phyloP scores from a whole-genome alignment of 176 grass and related monocot genomes.

The Eleusine indica region DNA sequence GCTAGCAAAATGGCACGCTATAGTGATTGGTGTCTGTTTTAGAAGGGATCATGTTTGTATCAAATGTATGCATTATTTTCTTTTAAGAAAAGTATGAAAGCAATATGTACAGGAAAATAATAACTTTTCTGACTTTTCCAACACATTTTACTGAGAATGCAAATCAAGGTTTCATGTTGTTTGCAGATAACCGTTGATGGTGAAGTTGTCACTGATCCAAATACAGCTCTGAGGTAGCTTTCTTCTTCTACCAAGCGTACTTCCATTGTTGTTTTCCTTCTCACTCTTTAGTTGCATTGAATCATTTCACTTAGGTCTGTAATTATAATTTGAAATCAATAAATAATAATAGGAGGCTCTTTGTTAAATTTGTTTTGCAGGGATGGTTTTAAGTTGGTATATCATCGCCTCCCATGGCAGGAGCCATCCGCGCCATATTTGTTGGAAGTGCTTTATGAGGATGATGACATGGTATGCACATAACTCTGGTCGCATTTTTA shows the following conservation, averaged over 20 bases:
- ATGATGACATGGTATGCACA: constrained; percentile 80
- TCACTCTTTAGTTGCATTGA: background rate
- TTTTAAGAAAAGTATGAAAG: background rate
- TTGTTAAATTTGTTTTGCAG: constrained; percentile 47
- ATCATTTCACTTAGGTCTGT: constrained; percentile 15
- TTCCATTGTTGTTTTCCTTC: background rate
- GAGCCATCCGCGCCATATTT: constrained; percentile 72
- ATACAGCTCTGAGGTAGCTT: constrained; percentile 51
- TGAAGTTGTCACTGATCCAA: constrained; percentile 62
- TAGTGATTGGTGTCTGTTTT: background rate
- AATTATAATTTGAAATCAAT: constrained; percentile 3
- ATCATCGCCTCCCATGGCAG: constrained; percentile 82
- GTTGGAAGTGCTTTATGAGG: constrained; percentile 87
- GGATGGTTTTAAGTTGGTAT: constrained; percentile 71
- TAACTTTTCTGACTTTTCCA: background rate
- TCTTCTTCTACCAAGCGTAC: background rate
- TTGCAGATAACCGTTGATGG: constrained; percentile 77
- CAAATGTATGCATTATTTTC: background rate
- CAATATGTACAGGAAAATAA: background rate
- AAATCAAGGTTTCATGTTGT: constrained; percentile 19
- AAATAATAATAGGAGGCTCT: constrained; percentile 24
- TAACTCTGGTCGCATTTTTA: background rate
- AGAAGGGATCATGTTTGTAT: background rate
- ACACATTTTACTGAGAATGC: background rate
- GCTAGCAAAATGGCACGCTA: no score